phyloP scores from a whole-genome alignment of 2,329 filamentous ascomycete genomes.

The Cadophora malorum region DNA sequence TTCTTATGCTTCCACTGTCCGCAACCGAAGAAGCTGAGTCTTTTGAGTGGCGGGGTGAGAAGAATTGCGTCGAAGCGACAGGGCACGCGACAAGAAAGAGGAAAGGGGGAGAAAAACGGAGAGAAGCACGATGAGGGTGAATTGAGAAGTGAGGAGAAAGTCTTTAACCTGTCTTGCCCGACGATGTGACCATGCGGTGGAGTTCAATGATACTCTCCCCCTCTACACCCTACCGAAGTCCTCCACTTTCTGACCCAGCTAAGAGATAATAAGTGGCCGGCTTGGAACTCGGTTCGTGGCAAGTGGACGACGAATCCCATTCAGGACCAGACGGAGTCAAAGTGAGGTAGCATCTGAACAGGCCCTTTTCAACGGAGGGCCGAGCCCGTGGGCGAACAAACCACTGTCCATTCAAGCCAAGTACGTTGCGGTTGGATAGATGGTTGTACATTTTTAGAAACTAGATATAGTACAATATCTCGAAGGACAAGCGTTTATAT shows the following conservation, averaged over 20 bases:
- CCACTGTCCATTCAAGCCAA: background rate
- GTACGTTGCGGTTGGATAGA: background rate
- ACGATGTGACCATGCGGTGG: background rate
- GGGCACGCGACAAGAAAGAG: conserved; percentile 8
- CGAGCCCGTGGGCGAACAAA: background rate
- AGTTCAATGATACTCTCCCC: background rate
- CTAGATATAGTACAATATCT: conserved; percentile 26
- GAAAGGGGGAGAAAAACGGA: background rate
- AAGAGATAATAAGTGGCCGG: background rate
- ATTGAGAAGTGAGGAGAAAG: background rate
- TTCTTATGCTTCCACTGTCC: conserved; percentile 9
- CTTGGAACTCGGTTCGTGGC: background rate
- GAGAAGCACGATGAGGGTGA: background rate
- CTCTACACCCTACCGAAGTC: conserved; percentile 5
- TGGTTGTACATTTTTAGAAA: conserved; percentile 28
- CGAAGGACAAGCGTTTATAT: conserved; percentile 27
- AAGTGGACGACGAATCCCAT: conserved; percentile 8
- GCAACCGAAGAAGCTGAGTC: background rate
- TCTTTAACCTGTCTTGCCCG: conserved; percentile 5
- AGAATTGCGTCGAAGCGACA: background rate
- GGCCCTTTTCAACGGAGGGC: background rate
- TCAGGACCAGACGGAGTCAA: background rate
- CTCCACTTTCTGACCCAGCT: background rate
- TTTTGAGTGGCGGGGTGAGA: background rate
- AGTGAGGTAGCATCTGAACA: conserved; percentile 1